Base-by-base conservation (phyloP, 441 rosid species). In the Erysimum pusillum region DNA sequence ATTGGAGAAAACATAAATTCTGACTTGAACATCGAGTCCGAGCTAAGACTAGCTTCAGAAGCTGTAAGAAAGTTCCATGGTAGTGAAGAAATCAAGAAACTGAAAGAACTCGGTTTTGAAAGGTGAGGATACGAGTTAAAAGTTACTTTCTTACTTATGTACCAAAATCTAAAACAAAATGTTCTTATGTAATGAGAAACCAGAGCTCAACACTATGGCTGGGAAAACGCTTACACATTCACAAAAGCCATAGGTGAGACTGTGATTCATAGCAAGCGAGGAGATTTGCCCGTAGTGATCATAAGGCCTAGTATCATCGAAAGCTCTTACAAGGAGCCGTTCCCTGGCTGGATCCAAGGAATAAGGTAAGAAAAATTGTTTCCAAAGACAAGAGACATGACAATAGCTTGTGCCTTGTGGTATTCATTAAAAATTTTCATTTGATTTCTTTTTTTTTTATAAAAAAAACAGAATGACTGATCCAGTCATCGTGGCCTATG, bases 171-270 rank as follows among this genome's bases (percentile, higher is more conserved):
- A 2, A 44, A 44, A 5, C 4, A 38, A 11, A 28, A 2, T 62
- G 9, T 0, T 64, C 54, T 20, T 9, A 53, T 18, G 38, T 32
- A 32, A 64, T 31, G 64, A 57, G 12, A 38, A 45, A 22, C 0
- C 17, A 84, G 86, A 70, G 85, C 90, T 17, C 73, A 35, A 49
- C 25, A n/a, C 14, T 80, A 65, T 61, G 86, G 86, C 9, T 87
- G 84, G 85, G 70, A 45, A 54, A 73, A 79, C 32, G 39, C 79
- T 13, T 82, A 77, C 45, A 41, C 31, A 14, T 73, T 83, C 63
- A 80, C 90, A 10, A 87, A 85, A 45, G 87, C 90, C 3, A 78
- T 85, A 81, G 84, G 87, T 14, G 90, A 87, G 79, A 62, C 75
- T 78, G 7, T 83, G 8, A 57, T 85, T 35, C 34, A 67, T 2